Conservation (phyloP, 106 monocot species). For the Amphibolis antarctica region DNA sequence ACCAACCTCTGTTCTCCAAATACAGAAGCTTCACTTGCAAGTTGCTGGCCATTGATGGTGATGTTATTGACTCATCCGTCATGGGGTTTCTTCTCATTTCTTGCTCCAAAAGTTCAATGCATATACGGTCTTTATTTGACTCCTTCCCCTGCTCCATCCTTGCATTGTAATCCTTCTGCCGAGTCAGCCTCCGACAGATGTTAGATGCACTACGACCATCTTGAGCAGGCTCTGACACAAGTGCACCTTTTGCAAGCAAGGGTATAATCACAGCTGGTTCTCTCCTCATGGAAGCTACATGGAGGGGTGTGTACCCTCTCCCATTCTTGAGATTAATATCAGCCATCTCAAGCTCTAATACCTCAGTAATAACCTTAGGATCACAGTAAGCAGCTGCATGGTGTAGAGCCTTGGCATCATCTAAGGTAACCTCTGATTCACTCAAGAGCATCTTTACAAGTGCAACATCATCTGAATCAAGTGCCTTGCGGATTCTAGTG, state of each 20-base stretch:
- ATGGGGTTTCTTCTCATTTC: constrained; percentile 59
- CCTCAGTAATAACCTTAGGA: constrained; percentile 75
- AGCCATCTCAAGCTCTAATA: constrained; percentile 43
- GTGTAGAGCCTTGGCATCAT: constrained; percentile 73
- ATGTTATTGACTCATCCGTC: constrained; percentile 40
- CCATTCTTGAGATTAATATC: constrained; percentile 79
- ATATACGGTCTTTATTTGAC: constrained; percentile 70
- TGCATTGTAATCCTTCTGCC: constrained; percentile 56
- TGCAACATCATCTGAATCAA: constrained; percentile 91
- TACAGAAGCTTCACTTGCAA: constrained; percentile 75
- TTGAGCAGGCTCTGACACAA: constrained; percentile 32
- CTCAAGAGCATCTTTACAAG: constrained; percentile 78
- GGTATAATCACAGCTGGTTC: constrained; percentile 71
- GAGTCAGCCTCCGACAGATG: constrained; percentile 75
- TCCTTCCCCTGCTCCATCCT: constrained; percentile 63
- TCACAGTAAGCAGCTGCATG: constrained; percentile 86
- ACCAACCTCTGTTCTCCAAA: constrained; percentile 82
- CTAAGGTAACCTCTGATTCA: constrained; percentile 64
- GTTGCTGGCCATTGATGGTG: constrained; percentile 53
- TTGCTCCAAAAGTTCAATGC: constrained; percentile 77
- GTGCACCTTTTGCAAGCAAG: constrained; percentile 68
- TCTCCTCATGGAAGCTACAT: constrained; percentile 73
- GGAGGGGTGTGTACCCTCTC: constrained; percentile 76
- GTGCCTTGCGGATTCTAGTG: constrained; percentile 60
- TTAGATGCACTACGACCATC: constrained; percentile 61